Evolutionary conservation across 2,329 filamentous ascomycete species (phyloP).

Genomic region (Pseudogymnoascus sp.): DNA sequence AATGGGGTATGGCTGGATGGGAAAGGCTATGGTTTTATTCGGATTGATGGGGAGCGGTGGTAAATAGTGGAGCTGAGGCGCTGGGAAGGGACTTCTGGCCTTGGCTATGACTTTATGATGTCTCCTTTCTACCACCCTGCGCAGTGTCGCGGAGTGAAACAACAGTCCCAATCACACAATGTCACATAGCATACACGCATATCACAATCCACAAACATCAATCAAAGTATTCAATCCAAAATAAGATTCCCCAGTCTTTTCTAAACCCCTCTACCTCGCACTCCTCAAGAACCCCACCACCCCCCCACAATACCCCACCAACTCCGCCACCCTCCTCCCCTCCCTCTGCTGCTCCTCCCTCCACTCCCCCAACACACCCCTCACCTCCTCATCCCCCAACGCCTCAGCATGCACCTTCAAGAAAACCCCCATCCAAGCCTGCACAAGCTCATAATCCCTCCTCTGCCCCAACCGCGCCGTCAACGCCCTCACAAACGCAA

Average conservation of each 20-base stretch:
- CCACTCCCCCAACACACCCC: slow-evolving; percentile 58
- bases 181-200: neutral
- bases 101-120: neutral
- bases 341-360: slow-evolving; percentile 64
- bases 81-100: neutral
- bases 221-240: neutral
- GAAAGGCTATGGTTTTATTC: neutral
- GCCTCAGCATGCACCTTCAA: slow-evolving; percentile 65
- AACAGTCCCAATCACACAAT: neutral
- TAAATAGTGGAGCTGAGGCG: neutral
- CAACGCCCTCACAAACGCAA: slow-evolving; percentile 72
- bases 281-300: slow-evolving; percentile 73
- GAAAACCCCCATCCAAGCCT: slow-evolving; percentile 97
- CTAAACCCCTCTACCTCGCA: slow-evolving; percentile 25
- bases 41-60: neutral
- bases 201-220: neutral
- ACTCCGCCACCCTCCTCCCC: slow-evolving; percentile 56
- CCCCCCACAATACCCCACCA: slow-evolving; percentile 82
- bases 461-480: slow-evolving; percentile 59
- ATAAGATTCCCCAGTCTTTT: neutral
- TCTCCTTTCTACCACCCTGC: neutral
- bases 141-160: neutral
- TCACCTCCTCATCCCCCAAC: slow-evolving; percentile 49
- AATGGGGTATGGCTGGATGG: neutral
- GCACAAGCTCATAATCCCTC: slow-evolving; percentile 84